phyloP scores from a whole-genome alignment of 2,329 filamentous ascomycete genomes.

The Thelonectria rubi region DNA sequence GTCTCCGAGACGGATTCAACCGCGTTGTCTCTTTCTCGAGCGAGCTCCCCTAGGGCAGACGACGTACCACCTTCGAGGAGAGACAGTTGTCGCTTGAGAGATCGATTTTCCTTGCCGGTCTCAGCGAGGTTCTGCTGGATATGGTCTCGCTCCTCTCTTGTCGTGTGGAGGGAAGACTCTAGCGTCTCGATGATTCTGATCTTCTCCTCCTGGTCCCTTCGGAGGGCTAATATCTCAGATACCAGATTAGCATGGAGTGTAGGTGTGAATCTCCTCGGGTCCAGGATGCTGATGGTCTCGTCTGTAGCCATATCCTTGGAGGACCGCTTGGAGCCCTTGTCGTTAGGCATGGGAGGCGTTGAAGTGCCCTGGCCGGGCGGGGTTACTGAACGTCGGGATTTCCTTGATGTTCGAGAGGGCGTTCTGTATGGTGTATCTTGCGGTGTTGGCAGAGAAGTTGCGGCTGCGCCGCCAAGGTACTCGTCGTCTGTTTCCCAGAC shows the following conservation, averaged over 20 bases:
- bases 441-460: constrained; percentile 73
- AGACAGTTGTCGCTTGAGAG: constrained; percentile 84
- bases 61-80: constrained; percentile 88
- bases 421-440: constrained; percentile 77
- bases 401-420: constrained; percentile 69
- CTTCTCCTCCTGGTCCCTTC: constrained; percentile 91
- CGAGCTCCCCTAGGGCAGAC: constrained; percentile 83
- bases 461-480: constrained; percentile 61
- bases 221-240: constrained; percentile 87
- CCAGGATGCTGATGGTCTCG: constrained; percentile 77
- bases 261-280: constrained; percentile 92
- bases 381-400: constrained; percentile 73
- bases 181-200: constrained; percentile 85
- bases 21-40: constrained; percentile 85
- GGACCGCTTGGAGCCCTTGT: constrained; percentile 59
- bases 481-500: constrained; percentile 72
- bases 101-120: constrained; percentile 78
- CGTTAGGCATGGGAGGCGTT: constrained; percentile 59
- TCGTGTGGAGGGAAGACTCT: constrained; percentile 76
- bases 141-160: constrained; percentile 77
- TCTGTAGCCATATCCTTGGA: constrained; percentile 69
- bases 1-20: constrained; percentile 76
- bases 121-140: constrained; percentile 69
- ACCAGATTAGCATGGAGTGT: constrained; percentile 94
- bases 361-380: constrained; percentile 68